Conservation (phyloP, 441 rosid genomes). For the Erysimum pusillum region DNA sequence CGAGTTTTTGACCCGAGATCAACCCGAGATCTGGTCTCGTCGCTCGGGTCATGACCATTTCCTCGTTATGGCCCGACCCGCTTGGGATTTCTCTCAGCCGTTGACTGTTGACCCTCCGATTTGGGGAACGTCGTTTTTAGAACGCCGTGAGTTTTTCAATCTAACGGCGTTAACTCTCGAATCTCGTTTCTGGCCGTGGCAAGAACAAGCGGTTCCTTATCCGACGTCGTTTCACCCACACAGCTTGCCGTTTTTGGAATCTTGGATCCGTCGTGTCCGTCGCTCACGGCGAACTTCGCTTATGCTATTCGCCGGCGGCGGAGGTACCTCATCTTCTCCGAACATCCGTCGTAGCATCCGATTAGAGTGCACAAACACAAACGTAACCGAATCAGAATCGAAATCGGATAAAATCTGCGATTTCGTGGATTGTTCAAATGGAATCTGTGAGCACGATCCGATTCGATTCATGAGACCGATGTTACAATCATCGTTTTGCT, state of each 20-base stretch:
- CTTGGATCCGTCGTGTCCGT: conserved; percentile 77
- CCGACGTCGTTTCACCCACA: conserved; percentile 92
- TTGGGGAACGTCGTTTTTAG: conserved; percentile 94
- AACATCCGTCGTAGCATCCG: conserved; percentile 85
- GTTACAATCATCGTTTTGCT: conserved; percentile 76
- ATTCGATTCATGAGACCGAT: conserved; percentile 79
- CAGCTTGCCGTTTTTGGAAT: conserved; percentile 59
- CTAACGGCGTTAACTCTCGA: conserved; percentile 79
- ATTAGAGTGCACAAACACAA: conserved; percentile 64
- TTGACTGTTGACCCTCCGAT: conserved; percentile 71
- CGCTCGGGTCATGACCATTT: conserved; percentile 79
- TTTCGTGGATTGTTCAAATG: conserved; percentile 86
- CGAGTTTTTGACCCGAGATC: conserved; percentile 53
- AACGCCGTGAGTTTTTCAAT: conserved; percentile 74
- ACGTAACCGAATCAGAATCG: conserved; percentile 18
- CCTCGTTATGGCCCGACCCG: conserved; percentile 87
- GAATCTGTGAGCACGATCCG: conserved; percentile 93
- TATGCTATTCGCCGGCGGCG: conserved; percentile 89
- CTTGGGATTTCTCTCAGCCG: conserved; percentile 96
- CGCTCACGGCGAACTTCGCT: conserved; percentile 63
- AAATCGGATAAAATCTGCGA: conserved; percentile 58
- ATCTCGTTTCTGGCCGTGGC: conserved; percentile 85
- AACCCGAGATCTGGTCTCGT: conserved; percentile 66
- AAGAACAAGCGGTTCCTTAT: conserved; percentile 89
- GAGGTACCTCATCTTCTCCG: conserved; percentile 67